Evolutionary conservation across 139 green algal genomes (phyloP).

Genomic region (Chlorella sp.): DNA sequence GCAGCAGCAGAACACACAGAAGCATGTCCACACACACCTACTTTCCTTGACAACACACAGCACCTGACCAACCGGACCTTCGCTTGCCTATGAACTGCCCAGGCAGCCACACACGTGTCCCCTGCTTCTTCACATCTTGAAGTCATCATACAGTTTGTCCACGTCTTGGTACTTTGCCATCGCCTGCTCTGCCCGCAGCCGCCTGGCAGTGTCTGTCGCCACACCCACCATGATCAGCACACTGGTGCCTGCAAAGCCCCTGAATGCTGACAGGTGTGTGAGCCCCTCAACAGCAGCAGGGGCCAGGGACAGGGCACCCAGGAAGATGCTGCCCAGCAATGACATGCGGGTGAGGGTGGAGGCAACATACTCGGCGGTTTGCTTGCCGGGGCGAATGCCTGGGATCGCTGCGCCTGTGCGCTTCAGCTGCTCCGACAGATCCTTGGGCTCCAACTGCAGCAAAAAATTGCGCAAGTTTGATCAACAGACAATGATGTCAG

Average conservation of each 20-base stretch:
- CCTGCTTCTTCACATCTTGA: constrained; percentile 2
- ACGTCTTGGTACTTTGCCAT: constrained; percentile 88
- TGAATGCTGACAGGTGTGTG: constrained; percentile 82
- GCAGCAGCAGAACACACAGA: too few relatives aligned
- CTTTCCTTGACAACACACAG: too few relatives aligned
- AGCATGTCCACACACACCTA: too few relatives aligned
- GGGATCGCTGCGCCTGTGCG: constrained; percentile 82
- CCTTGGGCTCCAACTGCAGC: constrained; percentile 93
- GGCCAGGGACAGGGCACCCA: constrained; percentile 78
- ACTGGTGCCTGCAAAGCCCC: constrained; percentile 95
- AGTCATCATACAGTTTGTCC: constrained; percentile 59
- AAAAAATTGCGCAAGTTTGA: too few relatives aligned
- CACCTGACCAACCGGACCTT: background rate
- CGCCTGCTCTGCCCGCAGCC: constrained; percentile 80
- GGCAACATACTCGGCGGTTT: constrained; percentile 92
- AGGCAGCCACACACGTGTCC: background rate
- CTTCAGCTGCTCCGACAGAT: constrained; percentile 96
- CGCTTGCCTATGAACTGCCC: background rate
- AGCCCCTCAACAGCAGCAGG: constrained; percentile 80
- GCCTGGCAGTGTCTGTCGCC: constrained; percentile 86
- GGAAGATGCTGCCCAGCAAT: constrained; percentile 87
- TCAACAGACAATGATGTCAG: too few relatives aligned
- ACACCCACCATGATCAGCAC: constrained; percentile 90
- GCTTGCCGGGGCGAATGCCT: constrained; percentile 77
- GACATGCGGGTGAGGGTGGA: constrained; percentile 84